Conservation (phyloP, 768 basidiomycete genomes). For the Russula olivacea region DNA sequence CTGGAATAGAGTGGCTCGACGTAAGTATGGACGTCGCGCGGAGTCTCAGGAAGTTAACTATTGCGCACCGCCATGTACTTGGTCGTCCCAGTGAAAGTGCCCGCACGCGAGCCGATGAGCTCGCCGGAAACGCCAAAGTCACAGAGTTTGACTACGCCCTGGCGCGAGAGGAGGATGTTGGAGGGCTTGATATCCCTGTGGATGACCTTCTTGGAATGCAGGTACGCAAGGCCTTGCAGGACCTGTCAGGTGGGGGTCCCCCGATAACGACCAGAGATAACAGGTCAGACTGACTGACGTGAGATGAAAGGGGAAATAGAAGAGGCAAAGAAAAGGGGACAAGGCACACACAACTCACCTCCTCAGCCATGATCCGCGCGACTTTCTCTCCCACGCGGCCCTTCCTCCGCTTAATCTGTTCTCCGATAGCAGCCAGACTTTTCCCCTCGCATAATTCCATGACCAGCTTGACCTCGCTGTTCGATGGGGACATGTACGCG, state of each 20-base stretch:
- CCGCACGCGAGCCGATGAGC: conserved; percentile 76
- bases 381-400: conserved; percentile 75
- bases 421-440: conserved; percentile 76
- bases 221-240: conserved; percentile 78
- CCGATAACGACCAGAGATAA: background rate
- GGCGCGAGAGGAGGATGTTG: conserved; percentile 75
- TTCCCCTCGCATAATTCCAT: conserved; percentile 83
- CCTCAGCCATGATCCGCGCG: conserved; percentile 80
- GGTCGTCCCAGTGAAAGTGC: conserved; percentile 90
- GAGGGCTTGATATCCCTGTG: conserved; percentile 90
- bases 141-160: conserved; percentile 81
- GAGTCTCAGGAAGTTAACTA: background rate
- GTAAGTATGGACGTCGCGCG: background rate
- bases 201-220: conserved; percentile 81
- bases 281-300: background rate
- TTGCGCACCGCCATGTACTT: conserved; percentile 84
- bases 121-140: conserved; percentile 96
- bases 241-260: conserved; percentile 38
- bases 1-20: conserved; percentile 33
- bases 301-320: background rate
- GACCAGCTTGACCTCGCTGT: conserved; percentile 83
- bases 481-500: conserved; percentile 72
- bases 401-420: conserved; percentile 64
- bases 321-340: background rate
- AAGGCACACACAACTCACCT: conserved; percentile 45